These are phyloP conservation scores for Russula vinacea DNA, from an alignment of 768 basidiomycete species.

Conservation along the genomic window DNA sequence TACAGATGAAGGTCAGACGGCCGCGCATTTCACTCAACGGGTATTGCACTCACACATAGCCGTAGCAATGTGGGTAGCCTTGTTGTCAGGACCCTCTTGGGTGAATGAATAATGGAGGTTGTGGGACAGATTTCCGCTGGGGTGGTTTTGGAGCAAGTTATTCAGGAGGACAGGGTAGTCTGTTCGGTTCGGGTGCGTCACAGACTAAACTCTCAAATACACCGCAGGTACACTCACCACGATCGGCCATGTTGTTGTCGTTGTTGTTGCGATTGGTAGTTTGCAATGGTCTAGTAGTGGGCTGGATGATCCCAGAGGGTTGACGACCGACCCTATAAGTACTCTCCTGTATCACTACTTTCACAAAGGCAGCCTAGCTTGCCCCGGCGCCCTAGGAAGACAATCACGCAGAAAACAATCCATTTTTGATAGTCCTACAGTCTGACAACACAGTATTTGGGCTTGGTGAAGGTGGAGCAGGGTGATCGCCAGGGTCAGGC, in stretches of 20 bases:
- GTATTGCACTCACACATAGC: constrained; percentile 1
- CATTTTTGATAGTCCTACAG: constrained; percentile 16
- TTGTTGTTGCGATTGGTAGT: neutral
- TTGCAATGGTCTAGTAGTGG: neutral
- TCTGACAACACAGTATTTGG: constrained; percentile 10
- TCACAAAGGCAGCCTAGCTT: neutral
- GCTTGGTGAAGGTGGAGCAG: constrained; percentile 7
- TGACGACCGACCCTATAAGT: constrained; percentile 11
- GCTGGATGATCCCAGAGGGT: neutral
- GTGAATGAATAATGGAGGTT: neutral
- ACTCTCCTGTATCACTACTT: neutral
- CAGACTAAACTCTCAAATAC: neutral
- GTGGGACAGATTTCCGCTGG: neutral
- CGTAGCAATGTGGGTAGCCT: neutral
- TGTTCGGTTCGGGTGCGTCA: neutral
- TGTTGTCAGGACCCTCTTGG: neutral
- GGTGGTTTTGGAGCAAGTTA: neutral
- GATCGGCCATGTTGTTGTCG: neutral
- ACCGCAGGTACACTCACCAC: neutral
- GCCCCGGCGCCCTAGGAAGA: neutral
- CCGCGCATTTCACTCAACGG: neutral
- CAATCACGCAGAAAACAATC: neutral
- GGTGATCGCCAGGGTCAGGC: neutral
- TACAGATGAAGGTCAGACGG: neutral
- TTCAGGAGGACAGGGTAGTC: neutral